phyloP scores from a whole-genome alignment of 2,329 filamentous ascomycete species.

The Colletotrichum paranaense region DNA sequence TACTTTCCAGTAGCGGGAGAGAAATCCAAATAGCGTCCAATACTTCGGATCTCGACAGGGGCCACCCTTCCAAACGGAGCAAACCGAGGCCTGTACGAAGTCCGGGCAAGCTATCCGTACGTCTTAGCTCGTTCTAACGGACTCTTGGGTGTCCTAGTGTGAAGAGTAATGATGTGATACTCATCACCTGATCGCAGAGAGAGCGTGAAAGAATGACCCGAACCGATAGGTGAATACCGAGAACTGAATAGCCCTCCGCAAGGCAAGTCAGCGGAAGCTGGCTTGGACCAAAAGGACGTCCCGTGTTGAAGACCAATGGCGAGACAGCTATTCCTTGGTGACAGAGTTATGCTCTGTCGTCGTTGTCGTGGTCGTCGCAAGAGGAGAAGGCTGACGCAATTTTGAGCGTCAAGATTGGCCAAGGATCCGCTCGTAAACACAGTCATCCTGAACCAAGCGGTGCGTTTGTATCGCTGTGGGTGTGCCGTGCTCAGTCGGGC shows the following conservation, averaged over 20 bases:
- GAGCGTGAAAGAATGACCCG: background rate
- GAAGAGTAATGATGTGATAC: background rate
- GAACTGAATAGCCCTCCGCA: slow-evolving; percentile 1
- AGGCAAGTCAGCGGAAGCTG: slow-evolving; percentile 4
- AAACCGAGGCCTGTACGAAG: background rate
- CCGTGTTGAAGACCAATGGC: background rate
- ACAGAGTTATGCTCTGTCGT: background rate
- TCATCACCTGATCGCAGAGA: background rate
- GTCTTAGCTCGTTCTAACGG: background rate
- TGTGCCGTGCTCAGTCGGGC: slow-evolving; percentile 1
- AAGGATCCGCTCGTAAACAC: background rate
- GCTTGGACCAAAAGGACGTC: background rate
- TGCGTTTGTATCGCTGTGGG: background rate
- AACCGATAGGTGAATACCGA: background rate
- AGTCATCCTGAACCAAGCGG: background rate
- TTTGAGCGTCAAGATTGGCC: background rate
- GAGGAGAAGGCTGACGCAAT: background rate
- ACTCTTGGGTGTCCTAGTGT: background rate
- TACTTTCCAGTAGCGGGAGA: background rate
- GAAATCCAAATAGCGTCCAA: too few species aligned
- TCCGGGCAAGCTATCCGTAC: background rate
- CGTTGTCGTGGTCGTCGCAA: background rate
- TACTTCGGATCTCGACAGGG: background rate
- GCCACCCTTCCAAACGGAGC: background rate
- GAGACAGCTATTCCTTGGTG: slow-evolving; percentile 12